These are phyloP conservation scores for Phaffomyces antillensis DNA, from an alignment of 805 yeast genomes.

Conservation along the genomic window DNA sequence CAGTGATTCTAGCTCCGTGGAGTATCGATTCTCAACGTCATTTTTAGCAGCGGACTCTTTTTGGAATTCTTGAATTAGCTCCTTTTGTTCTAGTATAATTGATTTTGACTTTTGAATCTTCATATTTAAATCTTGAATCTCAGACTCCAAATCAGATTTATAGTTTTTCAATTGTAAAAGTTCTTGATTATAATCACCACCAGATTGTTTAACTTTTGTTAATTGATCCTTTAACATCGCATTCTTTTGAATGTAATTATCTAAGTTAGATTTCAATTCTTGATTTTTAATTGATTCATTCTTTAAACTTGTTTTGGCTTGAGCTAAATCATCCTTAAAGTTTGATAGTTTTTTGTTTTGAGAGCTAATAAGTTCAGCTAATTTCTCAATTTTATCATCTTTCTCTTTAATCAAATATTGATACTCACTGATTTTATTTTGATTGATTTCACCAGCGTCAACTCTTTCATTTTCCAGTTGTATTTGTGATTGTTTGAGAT, in stretches of 20 bases:
- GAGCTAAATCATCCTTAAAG: constrained; percentile 3
- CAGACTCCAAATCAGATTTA: constrained; percentile 11
- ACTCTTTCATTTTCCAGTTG: not conserved
- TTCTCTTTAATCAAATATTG: constrained; percentile 8
- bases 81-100: constrained; percentile 17
- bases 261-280: constrained; percentile 1
- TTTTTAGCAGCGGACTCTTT: constrained; percentile 14
- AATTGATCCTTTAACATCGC: constrained; percentile 7
- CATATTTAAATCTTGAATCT: constrained; percentile 10
- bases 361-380: constrained; percentile 7
- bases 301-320: constrained; percentile 1
- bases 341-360: not conserved
- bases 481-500: constrained; percentile 5
- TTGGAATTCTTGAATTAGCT: constrained; percentile 18
- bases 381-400: constrained; percentile 10
- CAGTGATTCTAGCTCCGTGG: constrained; percentile 19
- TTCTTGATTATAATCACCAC: constrained; percentile 5
- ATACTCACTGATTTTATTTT: constrained; percentile 11
- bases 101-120: constrained; percentile 16
- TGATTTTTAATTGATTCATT: constrained; percentile 1
- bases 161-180: constrained; percentile 5
- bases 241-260: constrained; percentile 8
- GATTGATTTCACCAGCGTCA: not conserved
- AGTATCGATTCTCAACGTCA: constrained; percentile 11
- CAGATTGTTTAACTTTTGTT: constrained; percentile 7